A percentile compares a stretch with the other conserved stretches of the same genome.
phyloP scores from a whole-genome alignment of 352 stramenopile genomes.

The Pythium folliculosum region DNA sequence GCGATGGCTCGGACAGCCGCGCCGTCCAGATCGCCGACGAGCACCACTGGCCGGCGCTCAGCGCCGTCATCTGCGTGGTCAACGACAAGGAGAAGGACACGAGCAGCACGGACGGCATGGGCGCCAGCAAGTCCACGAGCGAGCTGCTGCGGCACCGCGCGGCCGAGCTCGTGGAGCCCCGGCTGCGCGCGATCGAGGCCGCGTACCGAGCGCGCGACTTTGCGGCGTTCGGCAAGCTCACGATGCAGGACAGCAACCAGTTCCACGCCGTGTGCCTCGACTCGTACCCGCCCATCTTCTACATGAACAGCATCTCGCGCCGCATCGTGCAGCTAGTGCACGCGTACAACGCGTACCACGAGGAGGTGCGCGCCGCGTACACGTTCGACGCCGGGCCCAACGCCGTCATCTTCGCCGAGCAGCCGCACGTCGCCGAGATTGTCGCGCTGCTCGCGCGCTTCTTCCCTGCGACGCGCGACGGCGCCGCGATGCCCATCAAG shows the following conservation, averaged over 20 bases:
- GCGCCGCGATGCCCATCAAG: conserved; percentile 20
- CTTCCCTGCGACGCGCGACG: conserved; percentile 36
- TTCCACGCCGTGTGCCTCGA: conserved; percentile 98
- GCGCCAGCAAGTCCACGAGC: conserved; percentile 92
- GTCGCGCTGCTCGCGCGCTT: conserved; percentile 55
- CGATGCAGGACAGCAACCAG: conserved; percentile 98
- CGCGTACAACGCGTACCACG: conserved; percentile 89
- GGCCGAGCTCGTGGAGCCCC: conserved; percentile 73
- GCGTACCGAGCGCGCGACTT: conserved; percentile 94
- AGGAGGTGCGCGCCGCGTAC: conserved; percentile 90
- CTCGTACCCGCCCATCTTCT: conserved; percentile 98
- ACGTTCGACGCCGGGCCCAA: conserved; percentile 99
- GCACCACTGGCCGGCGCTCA: conserved; percentile 93
- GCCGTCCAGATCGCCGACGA: conserved; percentile 83
- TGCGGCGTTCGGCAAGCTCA: conserved; percentile 93
- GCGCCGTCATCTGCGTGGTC: conserved; percentile 96
- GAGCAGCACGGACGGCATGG: conserved; percentile 96
- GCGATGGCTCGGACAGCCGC: conserved; percentile 73
- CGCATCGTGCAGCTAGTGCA: conserved; percentile 90
- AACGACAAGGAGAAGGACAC: conserved; percentile 97
- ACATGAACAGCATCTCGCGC: conserved; percentile 95
- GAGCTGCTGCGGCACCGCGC: conserved; percentile 89
- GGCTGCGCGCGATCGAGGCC: conserved; percentile 88
- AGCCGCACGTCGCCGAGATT: conserved; percentile 65
- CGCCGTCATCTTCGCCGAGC: conserved; percentile 92